Percentiles rank a stretch among this genome's conserved stretches.
These are phyloP conservation scores for Cladobotryum mycophilum DNA, from an alignment of 2,329 filamentous ascomycete species.

Conservation along the genomic window DNA sequence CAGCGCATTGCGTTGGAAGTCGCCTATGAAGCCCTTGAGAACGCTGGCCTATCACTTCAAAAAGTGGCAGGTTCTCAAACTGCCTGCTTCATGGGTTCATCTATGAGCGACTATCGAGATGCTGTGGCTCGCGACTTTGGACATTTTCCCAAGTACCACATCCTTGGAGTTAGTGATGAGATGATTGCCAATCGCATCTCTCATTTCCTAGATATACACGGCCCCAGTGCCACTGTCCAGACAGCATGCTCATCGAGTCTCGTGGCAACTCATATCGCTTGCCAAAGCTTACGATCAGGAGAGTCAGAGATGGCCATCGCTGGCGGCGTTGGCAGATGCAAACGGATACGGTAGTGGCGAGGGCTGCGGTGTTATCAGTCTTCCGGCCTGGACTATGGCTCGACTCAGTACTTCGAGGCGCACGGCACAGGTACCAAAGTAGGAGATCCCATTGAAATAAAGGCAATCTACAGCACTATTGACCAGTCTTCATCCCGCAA, in stretches of 20 bases:
- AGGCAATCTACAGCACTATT: no score
- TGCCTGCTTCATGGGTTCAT: slow-evolving; percentile 24
- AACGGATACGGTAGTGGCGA: slow-evolving; percentile 48
- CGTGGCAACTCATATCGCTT: slow-evolving; percentile 30
- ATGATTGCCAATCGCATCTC: slow-evolving; percentile 26
- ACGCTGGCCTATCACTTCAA: slow-evolving; percentile 18
- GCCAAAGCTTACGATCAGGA: slow-evolving; percentile 20
- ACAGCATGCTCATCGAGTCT: slow-evolving; percentile 35
- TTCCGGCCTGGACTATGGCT: slow-evolving; percentile 17
- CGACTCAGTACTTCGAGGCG: no score
- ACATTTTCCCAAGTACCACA: slow-evolving; percentile 15
- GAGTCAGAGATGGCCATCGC: slow-evolving; percentile 25
- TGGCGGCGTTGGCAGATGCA: slow-evolving; percentile 29
- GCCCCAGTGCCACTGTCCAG: slow-evolving; percentile 25
- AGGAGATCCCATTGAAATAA: neutral
- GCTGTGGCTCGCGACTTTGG: slow-evolving; percentile 15
- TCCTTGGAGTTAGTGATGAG: slow-evolving; percentile 20
- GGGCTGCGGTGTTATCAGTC: slow-evolving; percentile 31
- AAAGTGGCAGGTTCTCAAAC: slow-evolving; percentile 19
- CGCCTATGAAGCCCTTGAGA: slow-evolving; percentile 21
- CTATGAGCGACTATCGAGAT: slow-evolving; percentile 23
- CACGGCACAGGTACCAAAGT: no score
- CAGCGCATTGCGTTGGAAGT: slow-evolving; percentile 23
- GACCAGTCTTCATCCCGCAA: slow-evolving; percentile 10
- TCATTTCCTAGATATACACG: slow-evolving; percentile 27